Evolutionary conservation across 192 early-diverging fungal genomes (phyloP), one percentile per base, ranked within the genome.

Genomic region (Coemansia sp.): DNA sequence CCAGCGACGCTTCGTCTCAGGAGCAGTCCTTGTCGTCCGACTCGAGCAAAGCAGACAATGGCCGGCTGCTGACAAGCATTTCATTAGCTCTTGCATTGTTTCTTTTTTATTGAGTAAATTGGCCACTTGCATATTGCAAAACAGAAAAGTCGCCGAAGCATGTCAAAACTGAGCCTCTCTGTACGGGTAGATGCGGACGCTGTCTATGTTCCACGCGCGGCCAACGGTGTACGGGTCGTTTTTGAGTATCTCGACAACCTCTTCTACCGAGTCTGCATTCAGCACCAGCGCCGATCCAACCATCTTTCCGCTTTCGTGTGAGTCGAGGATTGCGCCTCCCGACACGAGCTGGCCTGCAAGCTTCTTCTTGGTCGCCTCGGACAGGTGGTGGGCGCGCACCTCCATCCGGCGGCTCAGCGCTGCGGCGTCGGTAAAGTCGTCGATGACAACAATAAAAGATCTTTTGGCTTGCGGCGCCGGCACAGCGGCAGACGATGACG

Each of bases 321-420:
- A 78, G 36, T 85, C 74, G 32, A 90, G 68, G 9, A 87, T 66
- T 1, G 86, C 86, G 11, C 89, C 89, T 32, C 83, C 89, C 1
- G 72, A 62, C 6, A 87, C 61, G 2, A 86, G 38, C 2, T 58
- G 11, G n/a, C 85, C 85, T 5, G 34, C 54, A 33, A 76, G 63
- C 38, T 76, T 74, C 15, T 68, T 56, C 17, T 61, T 66, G 12
- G 65, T 59, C 1, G 85, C 84, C 2, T 68, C 71, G 6, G 53
- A 78, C 28, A 90, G 58, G 53, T 90, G 89, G 34, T 54, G 60
- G 8, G 52, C 41, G 14, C 89, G 78, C 4, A 69, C 81, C 8
- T 67, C 62, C 32, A 79, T 34, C 0, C 87, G 77, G 34, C 87
- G 81, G 8, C 57, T 67, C 5, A 80, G 70, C 8, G 83, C 86